A percentile compares a stretch with the other conserved stretches of the same genome.
Evolutionary conservation across 106 monocot species (phyloP).

Genomic region (Chionographis japonica): DNA sequence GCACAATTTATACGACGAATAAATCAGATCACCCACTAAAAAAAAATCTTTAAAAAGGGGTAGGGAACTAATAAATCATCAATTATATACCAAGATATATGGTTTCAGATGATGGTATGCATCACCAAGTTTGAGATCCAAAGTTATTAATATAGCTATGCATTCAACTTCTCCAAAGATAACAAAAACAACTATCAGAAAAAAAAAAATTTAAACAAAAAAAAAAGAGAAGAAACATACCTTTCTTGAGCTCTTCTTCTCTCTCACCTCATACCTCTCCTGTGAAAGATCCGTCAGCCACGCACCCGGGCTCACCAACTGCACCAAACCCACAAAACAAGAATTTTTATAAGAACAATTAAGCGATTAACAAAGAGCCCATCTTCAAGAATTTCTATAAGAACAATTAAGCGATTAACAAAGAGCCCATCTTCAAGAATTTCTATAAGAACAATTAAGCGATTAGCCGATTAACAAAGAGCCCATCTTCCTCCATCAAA

Average conservation of each 20-base stretch:
- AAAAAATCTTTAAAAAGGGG: neutral
- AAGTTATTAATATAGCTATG: no score
- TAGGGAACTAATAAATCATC: neutral
- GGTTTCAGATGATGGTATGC: no score
- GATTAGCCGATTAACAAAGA: no score
- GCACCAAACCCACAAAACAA: slow-evolving; percentile 5
- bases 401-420: no score
- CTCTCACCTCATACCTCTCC: slow-evolving; percentile 89
- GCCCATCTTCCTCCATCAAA: no score
- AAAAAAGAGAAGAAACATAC: slow-evolving; percentile 17
- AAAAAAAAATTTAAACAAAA: neutral
- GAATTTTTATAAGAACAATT: no score
- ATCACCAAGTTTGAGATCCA: no score
- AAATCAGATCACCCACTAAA: neutral
- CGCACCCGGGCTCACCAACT: slow-evolving; percentile 84
- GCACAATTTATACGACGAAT: slow-evolving; percentile 7
- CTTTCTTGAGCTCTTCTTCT: slow-evolving; percentile 92
- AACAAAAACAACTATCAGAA: neutral
- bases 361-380: no score
- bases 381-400: no score
- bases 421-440: no score
- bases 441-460: no score
- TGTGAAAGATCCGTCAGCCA: slow-evolving; percentile 89
- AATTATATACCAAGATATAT: no score
- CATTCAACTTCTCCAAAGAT: neutral